Evolutionary conservation across 805 yeast species (phyloP), one percentile per base, ranked within the genome.

Genomic region (Kodamaea laetipori): DNA sequence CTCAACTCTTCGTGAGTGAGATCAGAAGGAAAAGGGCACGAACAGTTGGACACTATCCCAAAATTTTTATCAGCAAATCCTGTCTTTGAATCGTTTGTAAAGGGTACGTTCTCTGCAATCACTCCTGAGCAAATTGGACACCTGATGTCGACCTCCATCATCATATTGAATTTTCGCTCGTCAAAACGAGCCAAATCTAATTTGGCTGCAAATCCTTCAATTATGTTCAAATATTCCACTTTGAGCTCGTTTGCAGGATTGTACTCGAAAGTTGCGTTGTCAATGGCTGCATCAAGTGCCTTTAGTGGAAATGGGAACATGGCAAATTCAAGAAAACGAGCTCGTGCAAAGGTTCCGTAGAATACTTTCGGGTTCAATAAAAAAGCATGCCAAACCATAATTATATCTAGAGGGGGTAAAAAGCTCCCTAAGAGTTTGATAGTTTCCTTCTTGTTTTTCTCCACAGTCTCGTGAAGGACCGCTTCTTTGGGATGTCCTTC

Each of bases 371-470:
- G 56, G 31, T 56, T 54, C 32, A 56, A 45, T 21, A 54, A 28
- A 28, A 57, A 53, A 1, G 58, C 50, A 33, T 59, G 56, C 64
- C 62, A 59, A 10, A 59, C 56, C 55, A 57, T 46, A n/a, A 56
- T 15, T 3, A 59, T 51, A 37, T 59, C 64, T 26, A 59, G 41
- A 3, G 61, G 61, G 2, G 62, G 62, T 10, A 39, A 31, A 31
- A 39, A 39, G 24, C 31, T n/a, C 10, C 24, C 21, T 10, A 39
- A 24, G 9, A 31, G 4, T n/a, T 40, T 21, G 12, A 12, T 13
- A 26, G 12, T 5, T 26, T 4, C 30, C 10, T 5, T 13, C 9
- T 26, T 26, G 10, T n/a, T 4, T 7, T 26, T 13, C 13, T 26
- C 12, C 5, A 13, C 30, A 5, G 10, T 26, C 12, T 26, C 30